Conservation (phyloP, 805 yeast species). For the Nakazawaea ambrosiae region DNA sequence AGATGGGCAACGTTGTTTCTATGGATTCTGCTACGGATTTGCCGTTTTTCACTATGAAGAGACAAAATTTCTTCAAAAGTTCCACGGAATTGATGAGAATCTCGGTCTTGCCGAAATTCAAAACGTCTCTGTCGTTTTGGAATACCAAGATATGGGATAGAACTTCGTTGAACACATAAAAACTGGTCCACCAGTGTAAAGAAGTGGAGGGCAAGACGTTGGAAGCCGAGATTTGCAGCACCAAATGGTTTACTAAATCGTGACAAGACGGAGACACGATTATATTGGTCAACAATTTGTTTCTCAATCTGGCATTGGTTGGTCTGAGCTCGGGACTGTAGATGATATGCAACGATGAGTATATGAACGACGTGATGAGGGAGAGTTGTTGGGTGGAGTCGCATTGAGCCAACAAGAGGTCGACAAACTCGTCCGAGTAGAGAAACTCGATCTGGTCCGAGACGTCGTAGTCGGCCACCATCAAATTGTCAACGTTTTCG, state of each 20-base stretch:
- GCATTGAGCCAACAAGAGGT: neutral
- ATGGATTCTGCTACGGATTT: neutral
- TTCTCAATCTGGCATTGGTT: neutral
- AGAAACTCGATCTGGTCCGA: neutral
- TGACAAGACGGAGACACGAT: neutral
- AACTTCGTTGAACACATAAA: conserved; percentile 51
- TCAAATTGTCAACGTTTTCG: conserved; percentile 7
- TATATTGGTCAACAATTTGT: neutral
- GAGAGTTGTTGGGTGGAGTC: neutral
- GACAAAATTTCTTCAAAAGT: conserved; percentile 44
- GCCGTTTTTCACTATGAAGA: conserved; percentile 26
- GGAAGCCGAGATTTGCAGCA: neutral
- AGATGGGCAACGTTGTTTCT: neutral
- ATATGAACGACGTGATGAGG: neutral
- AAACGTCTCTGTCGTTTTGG: conserved; percentile 58
- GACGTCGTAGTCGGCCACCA: conserved; percentile 2
- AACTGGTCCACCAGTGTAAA: conserved; percentile 25
- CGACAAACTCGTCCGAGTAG: conserved; percentile 12
- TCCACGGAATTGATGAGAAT: conserved; percentile 34
- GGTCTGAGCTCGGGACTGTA: neutral
- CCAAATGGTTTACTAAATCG: neutral
- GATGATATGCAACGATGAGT: neutral
- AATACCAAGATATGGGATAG: conserved; percentile 62
- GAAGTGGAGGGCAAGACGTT: neutral
- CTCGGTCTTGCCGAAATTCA: conserved; percentile 30